These are phyloP conservation scores for Hysterangium stoloniferum DNA, from an alignment of 768 basidiomycete species.

Conservation along the genomic window DNA sequence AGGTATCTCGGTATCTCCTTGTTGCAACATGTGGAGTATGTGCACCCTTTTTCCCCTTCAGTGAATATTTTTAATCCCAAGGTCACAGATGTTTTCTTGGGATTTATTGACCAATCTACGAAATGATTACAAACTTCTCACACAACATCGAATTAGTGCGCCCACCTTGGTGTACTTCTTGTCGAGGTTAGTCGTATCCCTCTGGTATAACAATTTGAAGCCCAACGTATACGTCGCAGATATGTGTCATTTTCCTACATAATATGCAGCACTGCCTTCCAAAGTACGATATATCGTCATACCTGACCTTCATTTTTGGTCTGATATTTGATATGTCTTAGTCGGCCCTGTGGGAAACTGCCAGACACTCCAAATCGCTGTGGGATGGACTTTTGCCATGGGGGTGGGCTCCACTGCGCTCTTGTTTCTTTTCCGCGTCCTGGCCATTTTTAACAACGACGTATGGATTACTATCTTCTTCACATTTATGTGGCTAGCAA, in stretches of 20 bases:
- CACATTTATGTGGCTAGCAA: constrained; percentile 26
- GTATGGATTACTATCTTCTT: constrained; percentile 18
- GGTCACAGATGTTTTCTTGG: background rate
- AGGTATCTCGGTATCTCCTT: background rate
- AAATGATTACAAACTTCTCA: background rate
- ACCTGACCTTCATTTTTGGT: too few species aligned
- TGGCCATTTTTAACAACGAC: constrained; percentile 25
- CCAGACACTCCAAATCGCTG: constrained; percentile 17
- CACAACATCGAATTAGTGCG: too few species aligned
- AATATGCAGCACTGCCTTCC: too few species aligned
- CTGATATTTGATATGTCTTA: too few species aligned
- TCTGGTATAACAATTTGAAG: too few species aligned
- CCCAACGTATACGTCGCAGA: too few species aligned
- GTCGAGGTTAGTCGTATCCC: too few species aligned
- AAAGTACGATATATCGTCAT: too few species aligned
- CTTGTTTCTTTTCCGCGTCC: constrained; percentile 31
- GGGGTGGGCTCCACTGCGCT: constrained; percentile 22
- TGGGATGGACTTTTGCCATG: constrained; percentile 19
- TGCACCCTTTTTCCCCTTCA: background rate
- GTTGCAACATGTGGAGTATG: background rate
- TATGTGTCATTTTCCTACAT: too few species aligned
- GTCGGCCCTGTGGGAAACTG: constrained; percentile 13
- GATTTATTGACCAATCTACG: background rate
- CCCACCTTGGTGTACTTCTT: too few species aligned
- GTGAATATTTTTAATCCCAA: background rate